Evolutionary conservation across 1,284 basidiomycete genomes (phyloP).

Genomic region (Naganishia sp.): DNA sequence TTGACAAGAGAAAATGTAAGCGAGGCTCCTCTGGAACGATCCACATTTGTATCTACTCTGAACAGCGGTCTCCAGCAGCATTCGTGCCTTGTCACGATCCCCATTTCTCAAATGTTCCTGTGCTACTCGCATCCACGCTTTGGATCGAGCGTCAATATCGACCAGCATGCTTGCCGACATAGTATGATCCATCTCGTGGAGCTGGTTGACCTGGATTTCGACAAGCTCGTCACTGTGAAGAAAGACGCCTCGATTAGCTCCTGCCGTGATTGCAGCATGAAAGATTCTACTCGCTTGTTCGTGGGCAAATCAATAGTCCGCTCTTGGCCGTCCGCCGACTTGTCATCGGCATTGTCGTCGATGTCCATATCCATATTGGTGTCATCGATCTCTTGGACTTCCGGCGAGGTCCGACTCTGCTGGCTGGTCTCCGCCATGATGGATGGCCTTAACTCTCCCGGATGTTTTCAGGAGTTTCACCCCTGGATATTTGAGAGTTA

Average conservation of each 20-base stretch:
- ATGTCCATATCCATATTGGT: conserved; percentile 28
- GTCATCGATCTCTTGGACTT: conserved; percentile 3
- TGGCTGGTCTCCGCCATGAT: conserved; percentile 23
- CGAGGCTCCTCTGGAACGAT: not conserved
- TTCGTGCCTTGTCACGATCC: conserved; percentile 45
- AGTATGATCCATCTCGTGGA: conserved; percentile 49
- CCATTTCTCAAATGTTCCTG: conserved; percentile 52
- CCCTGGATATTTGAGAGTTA: no score
- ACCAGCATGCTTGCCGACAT: conserved; percentile 49
- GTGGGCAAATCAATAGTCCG: conserved; percentile 17
- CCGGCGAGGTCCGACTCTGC: conserved; percentile 5
- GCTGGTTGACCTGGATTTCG: conserved; percentile 53
- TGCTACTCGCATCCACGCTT: conserved; percentile 53
- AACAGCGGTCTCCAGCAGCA: conserved; percentile 49
- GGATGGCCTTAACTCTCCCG: no score
- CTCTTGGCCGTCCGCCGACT: conserved; percentile 3
- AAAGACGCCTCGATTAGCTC: not conserved
- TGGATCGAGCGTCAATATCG: conserved; percentile 50
- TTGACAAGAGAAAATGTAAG: not conserved
- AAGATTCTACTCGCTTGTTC: conserved; percentile 6
- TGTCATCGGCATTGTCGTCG: conserved; percentile 13
- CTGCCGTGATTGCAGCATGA: no score
- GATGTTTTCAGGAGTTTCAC: no score
- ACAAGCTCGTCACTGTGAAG: conserved; percentile 32
- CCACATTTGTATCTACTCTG: conserved; percentile 43